phyloP scores from a whole-genome alignment of 345 rosid species.

The Lepidium africanum region DNA sequence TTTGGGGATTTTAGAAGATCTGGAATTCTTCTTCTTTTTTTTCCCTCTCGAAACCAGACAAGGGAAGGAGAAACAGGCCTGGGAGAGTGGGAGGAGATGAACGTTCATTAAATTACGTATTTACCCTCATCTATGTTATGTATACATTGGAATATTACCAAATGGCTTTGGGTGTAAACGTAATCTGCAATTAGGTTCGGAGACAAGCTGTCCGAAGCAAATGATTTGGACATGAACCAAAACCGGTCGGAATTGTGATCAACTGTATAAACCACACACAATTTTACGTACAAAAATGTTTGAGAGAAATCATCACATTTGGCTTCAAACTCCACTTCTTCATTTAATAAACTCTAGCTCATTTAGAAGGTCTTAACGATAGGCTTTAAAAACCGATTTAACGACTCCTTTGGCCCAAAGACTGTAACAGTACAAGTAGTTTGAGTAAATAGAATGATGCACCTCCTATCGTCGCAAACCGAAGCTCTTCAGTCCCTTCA shows the following conservation, averaged over 20 bases:
- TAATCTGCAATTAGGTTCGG: neutral
- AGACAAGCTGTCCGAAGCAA: conserved; percentile 13
- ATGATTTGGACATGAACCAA: neutral
- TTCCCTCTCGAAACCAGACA: conserved; percentile 15
- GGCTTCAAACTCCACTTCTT: neutral
- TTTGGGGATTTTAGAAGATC: conserved; percentile 30
- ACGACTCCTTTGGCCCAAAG: conserved; percentile 29
- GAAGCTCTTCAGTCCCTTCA: conserved; percentile 63
- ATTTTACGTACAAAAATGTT: neutral
- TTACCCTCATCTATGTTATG: neutral
- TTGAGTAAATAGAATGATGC: conserved; percentile 57
- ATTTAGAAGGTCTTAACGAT: neutral
- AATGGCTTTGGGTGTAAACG: conserved; percentile 5
- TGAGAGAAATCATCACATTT: neutral
- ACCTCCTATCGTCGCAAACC: conserved; percentile 84
- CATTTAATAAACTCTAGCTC: neutral
- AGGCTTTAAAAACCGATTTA: neutral
- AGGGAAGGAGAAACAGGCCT: neutral
- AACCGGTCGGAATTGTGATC: neutral
- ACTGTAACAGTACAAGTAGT: conserved; percentile 45
- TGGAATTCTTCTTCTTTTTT: conserved; percentile 5
- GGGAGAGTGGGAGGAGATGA: conserved; percentile 26
- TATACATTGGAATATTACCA: neutral
- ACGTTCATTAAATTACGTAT: neutral
- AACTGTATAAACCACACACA: neutral